Evolutionary conservation across 2,329 filamentous ascomycete genomes (phyloP).

Genomic region (Xylariaceae sp.): DNA sequence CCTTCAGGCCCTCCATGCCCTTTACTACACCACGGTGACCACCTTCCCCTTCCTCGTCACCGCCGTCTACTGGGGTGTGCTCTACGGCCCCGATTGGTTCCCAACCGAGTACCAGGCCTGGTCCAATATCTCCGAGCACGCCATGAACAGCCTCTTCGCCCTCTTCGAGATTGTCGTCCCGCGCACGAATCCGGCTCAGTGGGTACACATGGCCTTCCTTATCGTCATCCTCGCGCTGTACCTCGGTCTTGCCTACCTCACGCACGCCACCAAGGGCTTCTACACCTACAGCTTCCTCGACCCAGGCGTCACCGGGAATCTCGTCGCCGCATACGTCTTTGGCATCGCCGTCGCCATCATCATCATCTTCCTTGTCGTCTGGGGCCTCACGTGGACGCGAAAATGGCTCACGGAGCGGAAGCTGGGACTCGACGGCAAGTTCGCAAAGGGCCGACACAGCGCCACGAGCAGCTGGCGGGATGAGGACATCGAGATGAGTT

Average conservation of each 20-base stretch:
- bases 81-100: slow-evolving; percentile 65
- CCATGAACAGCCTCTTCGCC: slow-evolving; percentile 67
- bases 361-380: slow-evolving; percentile 39
- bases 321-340: slow-evolving; percentile 59
- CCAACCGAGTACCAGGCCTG: slow-evolving; percentile 48
- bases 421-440: slow-evolving; percentile 20
- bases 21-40: slow-evolving; percentile 60
- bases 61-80: slow-evolving; percentile 64
- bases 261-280: slow-evolving; percentile 62
- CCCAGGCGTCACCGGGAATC: slow-evolving; percentile 42
- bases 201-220: slow-evolving; percentile 63
- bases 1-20: slow-evolving; percentile 60
- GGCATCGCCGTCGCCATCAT: slow-evolving; percentile 40
- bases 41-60: slow-evolving; percentile 67
- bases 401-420: slow-evolving; percentile 31
- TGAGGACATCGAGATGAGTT: background rate
- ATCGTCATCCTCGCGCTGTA: slow-evolving; percentile 69
- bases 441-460: slow-evolving; percentile 11
- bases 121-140: slow-evolving; percentile 70
- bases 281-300: slow-evolving; percentile 81
- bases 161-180: slow-evolving; percentile 71
- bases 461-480: background rate
- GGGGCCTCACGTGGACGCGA: slow-evolving; percentile 37
- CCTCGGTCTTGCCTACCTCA: slow-evolving; percentile 70
- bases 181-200: slow-evolving; percentile 54